phyloP scores from a whole-genome alignment of 176 grass and related monocot species.

The Carex scoparia region DNA sequence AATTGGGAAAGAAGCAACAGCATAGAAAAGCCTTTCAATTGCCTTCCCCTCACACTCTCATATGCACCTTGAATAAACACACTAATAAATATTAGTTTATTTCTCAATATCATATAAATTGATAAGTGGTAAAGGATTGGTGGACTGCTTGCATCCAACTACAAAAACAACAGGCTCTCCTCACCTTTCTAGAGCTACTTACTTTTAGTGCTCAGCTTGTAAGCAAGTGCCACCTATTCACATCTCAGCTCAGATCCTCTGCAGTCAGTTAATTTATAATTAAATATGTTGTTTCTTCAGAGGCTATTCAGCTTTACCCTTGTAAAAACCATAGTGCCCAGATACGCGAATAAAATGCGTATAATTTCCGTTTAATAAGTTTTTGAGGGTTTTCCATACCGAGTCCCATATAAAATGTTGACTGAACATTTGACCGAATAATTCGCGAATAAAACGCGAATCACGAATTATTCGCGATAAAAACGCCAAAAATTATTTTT shows the following conservation, averaged over 20 bases:
- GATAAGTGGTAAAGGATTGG: background rate
- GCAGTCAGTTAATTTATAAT: background rate
- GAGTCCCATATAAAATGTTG: no score
- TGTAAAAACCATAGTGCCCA: no score
- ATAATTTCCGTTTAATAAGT: no score
- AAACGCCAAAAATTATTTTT: no score
- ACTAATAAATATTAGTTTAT: background rate
- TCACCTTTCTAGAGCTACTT: conserved; percentile 25
- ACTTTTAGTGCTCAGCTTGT: conserved; percentile 23
- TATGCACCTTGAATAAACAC: background rate
- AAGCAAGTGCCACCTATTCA: conserved; percentile 18
- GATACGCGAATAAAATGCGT: no score
- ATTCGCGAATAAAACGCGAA: no score
- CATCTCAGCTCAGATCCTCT: background rate
- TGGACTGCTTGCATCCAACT: conserved; percentile 22
- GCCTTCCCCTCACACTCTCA: background rate
- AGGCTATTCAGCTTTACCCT: no score
- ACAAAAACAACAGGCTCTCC: conserved; percentile 22
- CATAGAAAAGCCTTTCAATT: background rate
- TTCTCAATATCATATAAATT: conserved; percentile 4
- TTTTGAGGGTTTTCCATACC: no score
- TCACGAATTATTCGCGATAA: no score
- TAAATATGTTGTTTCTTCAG: background rate
- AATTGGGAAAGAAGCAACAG: background rate
- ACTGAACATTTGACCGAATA: no score